Evolutionary conservation across 2,329 filamentous ascomycete species (phyloP), one percentile per base, ranked within the genome.

Genomic region (Simplicillium aogashimaense): DNA sequence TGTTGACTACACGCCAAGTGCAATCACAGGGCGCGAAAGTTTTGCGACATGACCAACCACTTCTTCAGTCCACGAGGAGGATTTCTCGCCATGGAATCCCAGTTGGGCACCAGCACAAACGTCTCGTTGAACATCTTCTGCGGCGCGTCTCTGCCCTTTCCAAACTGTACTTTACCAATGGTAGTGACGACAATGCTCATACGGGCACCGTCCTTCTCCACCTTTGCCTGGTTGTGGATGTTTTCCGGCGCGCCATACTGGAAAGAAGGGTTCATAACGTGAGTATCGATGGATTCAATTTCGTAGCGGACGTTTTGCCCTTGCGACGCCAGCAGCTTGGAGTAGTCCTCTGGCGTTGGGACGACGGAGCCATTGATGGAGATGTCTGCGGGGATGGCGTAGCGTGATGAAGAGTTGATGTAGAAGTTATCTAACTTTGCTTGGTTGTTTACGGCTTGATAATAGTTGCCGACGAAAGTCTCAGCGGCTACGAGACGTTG

Each of bases 71-170:
- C 69, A 43, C 71, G 70, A 3, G 70, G 59, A 29, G 74, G 69
- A 46, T 75, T 77, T 41, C 64, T 63, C 4, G 63, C 66, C 48
- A 72, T 65, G 1, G 69, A 61, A 47, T 80, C 74, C 74, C 78
- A 73, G 61, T 86, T 86, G 7, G 88, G 86, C 30, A 90, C 83
- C 40, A 95, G 67, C 17, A 94, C 74, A 56, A 94, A 82, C 1
- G 74, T 81, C 59, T 95, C 88, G 52, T 78, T 83, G 58, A 94
- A 94, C 29, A 76, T 78, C 49, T 78, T 77, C 57, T 77, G 72
- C 12, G 73, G 73, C 12, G 76, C 74, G 25, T 81, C 75, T 49
- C 71, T 71, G 43, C 69, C 72, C 43, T 76, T 74, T 37, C 80
- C 80, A 53, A 84, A 82, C 47, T 78, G 73, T 30, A 94, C 78